Conservation (phyloP, 1,284 basidiomycete genomes). For the Meira nashicola region DNA sequence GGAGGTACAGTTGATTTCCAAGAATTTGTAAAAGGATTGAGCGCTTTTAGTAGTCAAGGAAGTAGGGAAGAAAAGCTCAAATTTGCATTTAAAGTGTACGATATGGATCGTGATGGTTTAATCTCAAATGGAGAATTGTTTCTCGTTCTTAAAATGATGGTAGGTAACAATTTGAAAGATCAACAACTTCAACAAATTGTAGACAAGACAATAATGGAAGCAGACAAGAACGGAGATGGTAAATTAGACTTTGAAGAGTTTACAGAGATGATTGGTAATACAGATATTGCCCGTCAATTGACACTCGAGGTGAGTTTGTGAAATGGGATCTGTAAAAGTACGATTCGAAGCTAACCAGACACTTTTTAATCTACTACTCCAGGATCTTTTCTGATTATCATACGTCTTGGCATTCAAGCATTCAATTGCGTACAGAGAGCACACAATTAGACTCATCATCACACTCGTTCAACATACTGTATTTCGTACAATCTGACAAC, state of each 20-base stretch:
- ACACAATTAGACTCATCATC: too few relatives aligned
- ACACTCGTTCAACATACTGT: too few relatives aligned
- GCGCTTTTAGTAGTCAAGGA: constrained; percentile 92
- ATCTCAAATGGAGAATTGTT: constrained; percentile 99
- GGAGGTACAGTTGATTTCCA: constrained; percentile 98
- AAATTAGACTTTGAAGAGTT: constrained; percentile 97
- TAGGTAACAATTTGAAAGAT: constrained; percentile 98
- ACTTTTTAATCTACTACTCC: too few relatives aligned
- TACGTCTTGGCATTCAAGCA: too few relatives aligned
- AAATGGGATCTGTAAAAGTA: background rate
- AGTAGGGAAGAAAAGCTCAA: constrained; percentile 92
- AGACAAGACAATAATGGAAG: constrained; percentile 99
- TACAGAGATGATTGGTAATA: constrained; percentile 91
- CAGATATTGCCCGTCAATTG: constrained; percentile 98
- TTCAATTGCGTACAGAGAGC: too few relatives aligned
- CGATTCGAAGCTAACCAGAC: too few relatives aligned
- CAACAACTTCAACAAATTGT: constrained; percentile 99
- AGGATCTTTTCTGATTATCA: too few relatives aligned
- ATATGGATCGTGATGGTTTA: constrained; percentile 92
- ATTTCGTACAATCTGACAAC: too few relatives aligned
- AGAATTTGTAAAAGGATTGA: constrained; percentile 94
- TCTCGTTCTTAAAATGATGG: constrained; percentile 99
- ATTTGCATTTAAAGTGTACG: constrained; percentile 98
- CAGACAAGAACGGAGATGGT: constrained; percentile 92
- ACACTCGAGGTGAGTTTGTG: constrained; percentile 87